Conservation (phyloP, 1,284 basidiomycete genomes). For the Leccinum huronense region DNA sequence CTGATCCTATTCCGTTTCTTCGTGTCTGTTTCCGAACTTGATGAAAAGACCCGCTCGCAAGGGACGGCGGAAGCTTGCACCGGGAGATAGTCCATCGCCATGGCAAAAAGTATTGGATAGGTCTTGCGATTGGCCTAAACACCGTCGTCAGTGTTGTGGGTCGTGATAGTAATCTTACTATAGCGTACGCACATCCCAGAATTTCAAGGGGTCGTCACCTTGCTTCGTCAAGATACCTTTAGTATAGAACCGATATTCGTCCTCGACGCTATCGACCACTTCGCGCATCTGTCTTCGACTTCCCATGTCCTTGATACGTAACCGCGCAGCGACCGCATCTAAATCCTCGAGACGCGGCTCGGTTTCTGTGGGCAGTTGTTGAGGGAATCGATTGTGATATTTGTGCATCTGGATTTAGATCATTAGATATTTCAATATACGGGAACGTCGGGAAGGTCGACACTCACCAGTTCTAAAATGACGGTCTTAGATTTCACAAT, state of each 20-base stretch:
- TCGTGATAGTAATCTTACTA: not conserved
- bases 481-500: too few relatives aligned
- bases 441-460: too few relatives aligned
- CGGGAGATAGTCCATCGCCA: not conserved
- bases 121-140: not conserved
- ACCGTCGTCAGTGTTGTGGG: not conserved
- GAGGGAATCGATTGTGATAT: too few relatives aligned
- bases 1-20: not conserved
- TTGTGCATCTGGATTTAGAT: too few relatives aligned
- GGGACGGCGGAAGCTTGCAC: not conserved
- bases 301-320: not conserved
- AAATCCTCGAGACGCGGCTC: too few relatives aligned
- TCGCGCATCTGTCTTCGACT: not conserved
- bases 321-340: too few relatives aligned
- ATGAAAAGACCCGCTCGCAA: not conserved
- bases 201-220: not conserved
- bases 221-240: not conserved
- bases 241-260: not conserved
- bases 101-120: not conserved
- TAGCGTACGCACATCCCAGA: not conserved
- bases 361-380: too few relatives aligned
- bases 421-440: too few relatives aligned
- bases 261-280: not conserved
- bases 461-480: too few relatives aligned
- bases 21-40: not conserved